Evolutionary conservation across 345 rosid genomes (phyloP).

Genomic region (Eucalyptus cladocalyx): DNA sequence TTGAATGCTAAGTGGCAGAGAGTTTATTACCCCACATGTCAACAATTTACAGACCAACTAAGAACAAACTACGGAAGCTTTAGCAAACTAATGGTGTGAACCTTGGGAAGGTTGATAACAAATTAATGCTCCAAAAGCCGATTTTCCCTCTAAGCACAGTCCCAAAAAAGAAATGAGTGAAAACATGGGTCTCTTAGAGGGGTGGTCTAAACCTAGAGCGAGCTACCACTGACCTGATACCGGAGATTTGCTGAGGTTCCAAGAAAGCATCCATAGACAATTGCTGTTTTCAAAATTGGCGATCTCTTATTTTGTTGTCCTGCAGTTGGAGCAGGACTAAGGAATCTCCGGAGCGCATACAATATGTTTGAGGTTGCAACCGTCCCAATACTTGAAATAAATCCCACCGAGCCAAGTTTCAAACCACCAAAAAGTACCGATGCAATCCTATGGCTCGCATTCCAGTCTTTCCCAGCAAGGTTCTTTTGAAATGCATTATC

Average conservation of each 20-base stretch:
- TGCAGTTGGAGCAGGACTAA: slow-evolving; percentile 38
- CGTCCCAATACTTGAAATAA: slow-evolving; percentile 77
- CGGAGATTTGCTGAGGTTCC: slow-evolving; percentile 90
- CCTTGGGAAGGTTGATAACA: not conserved
- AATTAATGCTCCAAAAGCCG: not conserved
- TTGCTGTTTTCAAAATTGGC: slow-evolving; percentile 76
- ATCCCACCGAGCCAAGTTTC: slow-evolving; percentile 78
- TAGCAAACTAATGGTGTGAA: not conserved
- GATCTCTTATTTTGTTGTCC: slow-evolving; percentile 53
- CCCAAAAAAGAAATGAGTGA: not conserved
- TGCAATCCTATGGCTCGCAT: slow-evolving; percentile 62
- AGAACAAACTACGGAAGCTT: not conserved
- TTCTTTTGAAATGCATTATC: slow-evolving; percentile 94
- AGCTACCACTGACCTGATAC: slow-evolving; percentile 53
- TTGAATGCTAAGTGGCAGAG: not conserved
- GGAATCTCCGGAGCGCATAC: slow-evolving; percentile 33
- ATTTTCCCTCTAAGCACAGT: not conserved
- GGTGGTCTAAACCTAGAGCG: not conserved
- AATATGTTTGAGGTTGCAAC: slow-evolving; percentile 70
- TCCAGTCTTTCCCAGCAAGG: slow-evolving; percentile 77
- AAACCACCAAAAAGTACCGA: slow-evolving; percentile 79
- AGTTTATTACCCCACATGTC: not conserved
- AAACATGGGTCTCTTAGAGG: not conserved
- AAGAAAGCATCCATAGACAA: slow-evolving; percentile 61
- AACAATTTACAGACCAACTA: not conserved